phyloP scores from a whole-genome alignment of 2,329 filamentous ascomycete species.

The Aspergillus quadricinctus region DNA sequence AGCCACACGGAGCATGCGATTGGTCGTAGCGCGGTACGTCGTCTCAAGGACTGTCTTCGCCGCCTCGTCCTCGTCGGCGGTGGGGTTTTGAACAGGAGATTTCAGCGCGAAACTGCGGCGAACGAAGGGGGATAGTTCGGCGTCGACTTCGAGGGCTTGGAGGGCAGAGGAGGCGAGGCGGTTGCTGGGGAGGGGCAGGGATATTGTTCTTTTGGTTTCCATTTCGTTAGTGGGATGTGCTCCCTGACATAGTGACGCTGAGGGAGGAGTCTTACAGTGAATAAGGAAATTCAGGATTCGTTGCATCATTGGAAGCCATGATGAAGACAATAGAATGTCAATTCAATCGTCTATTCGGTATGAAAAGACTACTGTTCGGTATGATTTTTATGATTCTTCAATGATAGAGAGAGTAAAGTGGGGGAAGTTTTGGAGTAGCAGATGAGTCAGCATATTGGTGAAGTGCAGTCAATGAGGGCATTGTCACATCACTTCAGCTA shows the following conservation, averaged over 20 bases:
- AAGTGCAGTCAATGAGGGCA: background rate
- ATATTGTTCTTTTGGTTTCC: constrained; percentile 56
- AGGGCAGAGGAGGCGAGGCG: constrained; percentile 74
- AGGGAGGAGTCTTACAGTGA: constrained; percentile 29
- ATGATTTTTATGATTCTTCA: background rate
- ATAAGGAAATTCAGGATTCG: constrained; percentile 33
- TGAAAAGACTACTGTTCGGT: constrained; percentile 6
- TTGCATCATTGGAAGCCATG: constrained; percentile 19
- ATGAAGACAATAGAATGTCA: background rate
- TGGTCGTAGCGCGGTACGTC: constrained; percentile 82
- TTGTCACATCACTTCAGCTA: background rate
- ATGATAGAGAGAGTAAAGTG: background rate
- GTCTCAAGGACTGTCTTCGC: constrained; percentile 60
- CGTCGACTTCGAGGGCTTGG: constrained; percentile 74
- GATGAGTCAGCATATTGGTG: background rate
- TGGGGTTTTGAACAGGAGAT: constrained; percentile 19
- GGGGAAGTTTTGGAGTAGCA: background rate
- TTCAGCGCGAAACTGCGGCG: constrained; percentile 63
- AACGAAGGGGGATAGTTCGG: constrained; percentile 82
- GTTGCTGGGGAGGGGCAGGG: constrained; percentile 74
- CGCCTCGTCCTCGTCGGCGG: constrained; percentile 23
- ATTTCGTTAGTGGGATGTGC: constrained; percentile 2
- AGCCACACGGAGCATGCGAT: constrained; percentile 92
- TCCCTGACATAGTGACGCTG: constrained; percentile 3
- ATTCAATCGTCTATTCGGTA: background rate